Evolutionary conservation across 1,284 basidiomycete genomes (phyloP).

Genomic region (Cerioporus squamosus): DNA sequence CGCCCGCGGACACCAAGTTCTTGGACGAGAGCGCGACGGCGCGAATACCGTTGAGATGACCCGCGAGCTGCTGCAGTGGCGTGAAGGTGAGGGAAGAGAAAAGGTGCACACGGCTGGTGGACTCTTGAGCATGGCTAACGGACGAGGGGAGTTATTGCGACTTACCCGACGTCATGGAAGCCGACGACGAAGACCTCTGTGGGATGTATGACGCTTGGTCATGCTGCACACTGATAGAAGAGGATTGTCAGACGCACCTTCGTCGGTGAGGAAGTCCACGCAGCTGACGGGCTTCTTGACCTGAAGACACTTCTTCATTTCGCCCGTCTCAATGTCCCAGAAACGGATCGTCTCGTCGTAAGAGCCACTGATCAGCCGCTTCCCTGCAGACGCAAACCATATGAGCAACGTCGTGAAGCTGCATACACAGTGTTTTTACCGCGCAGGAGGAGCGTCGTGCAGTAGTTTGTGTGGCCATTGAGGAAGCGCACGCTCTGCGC

Average conservation of each 20-base stretch:
- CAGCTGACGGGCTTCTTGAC: slow-evolving; percentile 90
- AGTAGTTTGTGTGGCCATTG: slow-evolving; percentile 86
- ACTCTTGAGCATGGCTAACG: background rate
- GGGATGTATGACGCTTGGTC: slow-evolving; percentile 6
- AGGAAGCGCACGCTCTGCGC: slow-evolving; percentile 81
- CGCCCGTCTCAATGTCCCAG: slow-evolving; percentile 84
- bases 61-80: slow-evolving; percentile 82
- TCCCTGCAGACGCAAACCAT: slow-evolving; percentile 41
- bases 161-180: slow-evolving; percentile 89
- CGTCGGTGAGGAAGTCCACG: slow-evolving; percentile 84
- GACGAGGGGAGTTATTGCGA: slow-evolving; percentile 9
- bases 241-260: slow-evolving; percentile 50
- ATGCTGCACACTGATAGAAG: background rate
- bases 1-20: slow-evolving; percentile 88
- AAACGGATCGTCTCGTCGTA: slow-evolving; percentile 92
- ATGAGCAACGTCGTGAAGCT: background rate
- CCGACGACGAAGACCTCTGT: slow-evolving; percentile 89
- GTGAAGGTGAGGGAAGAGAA: slow-evolving; percentile 83
- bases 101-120: slow-evolving; percentile 72
- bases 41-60: slow-evolving; percentile 81
- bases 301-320: slow-evolving; percentile 79
- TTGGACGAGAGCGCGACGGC: slow-evolving; percentile 87
- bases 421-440: slow-evolving; percentile 43
- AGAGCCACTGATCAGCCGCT: slow-evolving; percentile 84
- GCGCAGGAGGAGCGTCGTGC: slow-evolving; percentile 80